Evolutionary conservation across 1,284 basidiomycete genomes (phyloP).

Genomic region (Apiotrichum mycotoxinovorans): DNA sequence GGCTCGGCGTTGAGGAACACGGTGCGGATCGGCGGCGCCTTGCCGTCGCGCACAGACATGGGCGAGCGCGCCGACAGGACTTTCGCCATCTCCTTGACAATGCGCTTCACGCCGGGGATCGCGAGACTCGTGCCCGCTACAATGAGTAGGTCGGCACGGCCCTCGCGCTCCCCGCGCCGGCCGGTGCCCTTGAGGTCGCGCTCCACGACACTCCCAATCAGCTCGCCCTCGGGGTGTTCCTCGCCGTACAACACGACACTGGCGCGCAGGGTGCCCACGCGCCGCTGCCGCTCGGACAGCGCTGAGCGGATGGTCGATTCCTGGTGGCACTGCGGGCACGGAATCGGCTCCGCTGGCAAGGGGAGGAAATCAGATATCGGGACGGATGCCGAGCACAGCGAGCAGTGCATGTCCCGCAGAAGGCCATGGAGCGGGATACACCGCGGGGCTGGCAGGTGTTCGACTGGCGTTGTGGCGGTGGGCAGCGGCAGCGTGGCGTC

Average conservation of each 20-base stretch:
- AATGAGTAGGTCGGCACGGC: slow-evolving; percentile 65
- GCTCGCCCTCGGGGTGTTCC: slow-evolving; percentile 78
- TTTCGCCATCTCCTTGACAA: slow-evolving; percentile 86
- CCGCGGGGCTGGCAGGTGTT: slow-evolving; percentile 54
- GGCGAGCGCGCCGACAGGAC: slow-evolving; percentile 55
- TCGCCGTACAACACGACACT: slow-evolving; percentile 91
- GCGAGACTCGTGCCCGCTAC: slow-evolving; percentile 87
- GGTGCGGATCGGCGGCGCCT: slow-evolving; percentile 58
- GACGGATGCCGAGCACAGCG: slow-evolving; percentile 68
- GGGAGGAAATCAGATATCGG: slow-evolving; percentile 62
- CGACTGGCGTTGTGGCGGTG: neutral
- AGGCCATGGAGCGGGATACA: slow-evolving; percentile 90
- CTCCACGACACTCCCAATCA: slow-evolving; percentile 73
- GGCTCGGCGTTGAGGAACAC: slow-evolving; percentile 88
- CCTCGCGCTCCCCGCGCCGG: slow-evolving; percentile 36
- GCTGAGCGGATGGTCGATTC: slow-evolving; percentile 67
- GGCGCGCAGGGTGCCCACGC: slow-evolving; percentile 75
- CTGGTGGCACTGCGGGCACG: slow-evolving; percentile 74
- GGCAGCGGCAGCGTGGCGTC: neutral
- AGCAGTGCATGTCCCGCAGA: slow-evolving; percentile 73
- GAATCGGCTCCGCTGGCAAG: slow-evolving; percentile 58
- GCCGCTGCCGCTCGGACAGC: slow-evolving; percentile 73
- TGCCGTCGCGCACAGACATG: slow-evolving; percentile 15
- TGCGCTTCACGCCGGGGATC: slow-evolving; percentile 87
- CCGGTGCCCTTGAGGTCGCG: slow-evolving; percentile 65